These are phyloP conservation scores for Fusarium sp. DNA, from an alignment of 2,329 filamentous ascomycete genomes.

Conservation along the genomic window DNA sequence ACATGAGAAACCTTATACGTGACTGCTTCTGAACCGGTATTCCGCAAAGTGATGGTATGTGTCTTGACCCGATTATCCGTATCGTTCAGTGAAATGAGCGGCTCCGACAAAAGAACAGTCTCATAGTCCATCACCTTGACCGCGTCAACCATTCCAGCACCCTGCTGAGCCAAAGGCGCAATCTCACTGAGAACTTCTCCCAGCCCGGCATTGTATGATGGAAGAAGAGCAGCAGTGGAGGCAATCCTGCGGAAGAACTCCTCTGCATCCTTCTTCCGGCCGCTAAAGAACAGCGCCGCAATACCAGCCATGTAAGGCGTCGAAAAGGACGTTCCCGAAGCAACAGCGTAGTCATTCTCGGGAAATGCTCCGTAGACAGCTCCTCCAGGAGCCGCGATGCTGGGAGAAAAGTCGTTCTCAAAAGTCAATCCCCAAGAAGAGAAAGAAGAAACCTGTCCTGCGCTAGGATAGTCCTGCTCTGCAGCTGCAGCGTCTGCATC, in stretches of 20 bases:
- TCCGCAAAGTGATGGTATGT: not conserved
- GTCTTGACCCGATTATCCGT: not conserved
- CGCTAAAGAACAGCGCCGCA: slow-evolving; percentile 33
- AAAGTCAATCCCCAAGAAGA: slow-evolving; percentile 37
- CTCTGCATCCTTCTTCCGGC: not conserved
- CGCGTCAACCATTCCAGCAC: not conserved
- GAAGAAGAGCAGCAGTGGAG: not conserved
- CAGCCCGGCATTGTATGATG: not conserved
- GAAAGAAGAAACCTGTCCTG: slow-evolving; percentile 28
- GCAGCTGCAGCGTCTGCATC: not conserved
- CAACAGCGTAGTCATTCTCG: slow-evolving; percentile 23
- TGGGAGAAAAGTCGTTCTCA: slow-evolving; percentile 34
- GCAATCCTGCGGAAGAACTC: not conserved
- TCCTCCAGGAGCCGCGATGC: slow-evolving; percentile 30
- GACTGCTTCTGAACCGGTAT: not conserved
- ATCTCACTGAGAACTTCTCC: not conserved
- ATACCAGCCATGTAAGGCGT: slow-evolving; percentile 36
- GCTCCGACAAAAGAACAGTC: not conserved
- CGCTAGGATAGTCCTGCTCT: not conserved
- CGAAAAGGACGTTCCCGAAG: slow-evolving; percentile 34
- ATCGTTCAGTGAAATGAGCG: not conserved
- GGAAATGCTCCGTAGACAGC: slow-evolving; percentile 3
- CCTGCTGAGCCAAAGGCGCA: not conserved
- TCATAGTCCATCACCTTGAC: not conserved
- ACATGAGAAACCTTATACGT: slow-evolving; percentile 16